phyloP scores from a whole-genome alignment of 352 stramenopile genomes.

The Phytophthora brassicae region DNA sequence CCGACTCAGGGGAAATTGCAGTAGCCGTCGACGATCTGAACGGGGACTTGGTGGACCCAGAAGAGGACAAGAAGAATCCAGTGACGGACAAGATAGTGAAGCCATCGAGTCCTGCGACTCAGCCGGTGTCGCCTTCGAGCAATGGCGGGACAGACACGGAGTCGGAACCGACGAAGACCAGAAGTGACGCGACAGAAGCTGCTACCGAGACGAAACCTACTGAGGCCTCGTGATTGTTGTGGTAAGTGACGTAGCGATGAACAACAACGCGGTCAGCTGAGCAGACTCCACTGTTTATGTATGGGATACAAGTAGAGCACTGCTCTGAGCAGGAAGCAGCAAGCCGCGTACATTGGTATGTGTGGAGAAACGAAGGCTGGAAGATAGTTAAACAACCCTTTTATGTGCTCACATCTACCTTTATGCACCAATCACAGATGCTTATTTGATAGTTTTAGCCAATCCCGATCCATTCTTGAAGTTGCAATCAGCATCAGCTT shows the following conservation, averaged over 20 bases:
- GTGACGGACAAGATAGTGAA: conserved; percentile 15
- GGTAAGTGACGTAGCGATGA: conserved; percentile 13
- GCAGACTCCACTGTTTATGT: conserved; percentile 5
- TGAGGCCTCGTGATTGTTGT: conserved; percentile 31
- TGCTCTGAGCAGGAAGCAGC: too few species aligned
- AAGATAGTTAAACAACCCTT: too few species aligned
- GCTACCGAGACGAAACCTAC: conserved; percentile 13
- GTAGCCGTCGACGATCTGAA: conserved; percentile 37
- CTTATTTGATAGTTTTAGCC: conserved; percentile 4
- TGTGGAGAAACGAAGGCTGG: too few species aligned
- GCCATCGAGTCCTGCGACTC: conserved; percentile 13
- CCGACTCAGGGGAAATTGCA: conserved; percentile 27
- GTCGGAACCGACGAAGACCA: conserved; percentile 22
- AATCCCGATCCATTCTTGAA: conserved; percentile 21
- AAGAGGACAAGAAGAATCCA: conserved; percentile 8
- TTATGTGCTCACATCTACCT: too few species aligned
- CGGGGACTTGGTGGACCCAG: conserved; percentile 17
- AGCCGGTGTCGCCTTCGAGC: conserved; percentile 31
- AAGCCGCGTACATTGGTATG: conserved; percentile 21
- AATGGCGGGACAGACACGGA: conserved; percentile 28
- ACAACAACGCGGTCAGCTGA: conserved; percentile 18
- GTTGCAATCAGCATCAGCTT: conserved; percentile 4
- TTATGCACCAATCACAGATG: conserved; percentile 5
- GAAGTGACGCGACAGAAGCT: conserved; percentile 20
- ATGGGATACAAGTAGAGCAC: conserved; percentile 20